Evolutionary conservation across 177 flowering plant species (phyloP), one percentile per base, ranked within the genome.

Genomic region (Vitis hybrid): DNA sequence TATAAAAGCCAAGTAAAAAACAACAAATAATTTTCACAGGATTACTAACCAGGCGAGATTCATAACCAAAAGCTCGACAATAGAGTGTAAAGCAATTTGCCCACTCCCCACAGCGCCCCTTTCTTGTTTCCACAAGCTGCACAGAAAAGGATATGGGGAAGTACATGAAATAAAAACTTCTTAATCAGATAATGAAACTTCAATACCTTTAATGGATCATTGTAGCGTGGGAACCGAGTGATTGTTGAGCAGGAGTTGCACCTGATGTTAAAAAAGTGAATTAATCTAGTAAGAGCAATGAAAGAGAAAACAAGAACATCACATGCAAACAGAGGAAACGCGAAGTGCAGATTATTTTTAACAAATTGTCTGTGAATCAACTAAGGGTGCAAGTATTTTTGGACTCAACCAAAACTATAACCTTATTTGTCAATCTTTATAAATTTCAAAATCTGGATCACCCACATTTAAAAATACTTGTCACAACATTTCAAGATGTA

Each of bases 101-200:
- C 98, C 98, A 95, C 79, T 95, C 99, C 70, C 99, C 99, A 79
- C 99, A 95, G 11, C 97, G 94, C 3, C 99, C 99, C 71, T 75
- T 86, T 75, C 89, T 86, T 71, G 99, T 95, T 80, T 95, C 98
- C 57, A 93, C 63, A 65, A 95, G 96, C 99, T 95, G 87, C 73
- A 80, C 10, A 48, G 23, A 57, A 14, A 26, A 26, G 12, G 26
- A 26, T 21, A 13, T 21, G 64, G 12, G 4, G 18, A 30, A 6
- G 26, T 30, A 40, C 9, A 67, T 49, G 52, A 67, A 65, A 74
- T 55, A 59, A 15, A 71, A 50, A 18, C 51, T 56, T 66, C 56
- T 40, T 18, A 11, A 51, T 15, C 13, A 60, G 23, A 57, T 17
- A 34, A 66, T 71, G 50, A 51, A 72, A 71, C 10, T 12, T 3